Conservation (phyloP, 2,329 filamentous ascomycete species). For the Hypomyces rosellus region DNA sequence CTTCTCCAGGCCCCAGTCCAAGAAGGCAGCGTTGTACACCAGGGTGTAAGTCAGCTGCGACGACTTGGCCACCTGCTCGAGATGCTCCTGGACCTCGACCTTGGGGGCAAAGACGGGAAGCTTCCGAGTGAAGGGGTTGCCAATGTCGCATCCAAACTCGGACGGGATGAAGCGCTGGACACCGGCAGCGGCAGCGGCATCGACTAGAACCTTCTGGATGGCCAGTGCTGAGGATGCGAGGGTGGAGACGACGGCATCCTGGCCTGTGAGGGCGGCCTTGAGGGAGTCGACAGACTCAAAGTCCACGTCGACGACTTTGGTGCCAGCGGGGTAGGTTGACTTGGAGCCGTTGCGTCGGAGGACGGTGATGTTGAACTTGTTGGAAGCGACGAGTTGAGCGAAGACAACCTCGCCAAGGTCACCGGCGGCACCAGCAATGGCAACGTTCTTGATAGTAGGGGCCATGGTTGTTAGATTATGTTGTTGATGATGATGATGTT, state of each 20-base stretch:
- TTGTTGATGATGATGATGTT: not conserved
- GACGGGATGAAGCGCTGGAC: conserved; percentile 57
- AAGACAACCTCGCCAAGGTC: conserved; percentile 28
- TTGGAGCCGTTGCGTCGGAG: conserved; percentile 35
- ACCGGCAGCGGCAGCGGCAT: conserved; percentile 53
- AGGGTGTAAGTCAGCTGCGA: conserved; percentile 47
- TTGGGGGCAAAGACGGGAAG: conserved; percentile 51
- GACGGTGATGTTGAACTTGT: conserved; percentile 30
- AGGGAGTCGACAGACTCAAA: conserved; percentile 42
- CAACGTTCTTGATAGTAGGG: conserved; percentile 30
- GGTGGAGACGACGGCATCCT: conserved; percentile 48
- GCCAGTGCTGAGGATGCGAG: conserved; percentile 33
- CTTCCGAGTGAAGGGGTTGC: conserved; percentile 24
- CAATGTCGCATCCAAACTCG: conserved; percentile 43
- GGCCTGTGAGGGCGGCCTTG: conserved; percentile 43
- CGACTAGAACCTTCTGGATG: conserved; percentile 38
- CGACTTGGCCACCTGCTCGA: conserved; percentile 34
- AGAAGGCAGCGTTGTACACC: conserved; percentile 48
- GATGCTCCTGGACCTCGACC: conserved; percentile 31
- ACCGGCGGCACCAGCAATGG: conserved; percentile 32
- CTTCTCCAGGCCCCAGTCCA: conserved; percentile 47
- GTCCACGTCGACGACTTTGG: conserved; percentile 30
- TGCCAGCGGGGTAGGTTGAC: conserved; percentile 24
- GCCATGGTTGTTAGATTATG: conserved; percentile 20
- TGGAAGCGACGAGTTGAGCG: conserved; percentile 23